Conservation (phyloP, 768 basidiomycete genomes). For the Gautieria morchelliformis region DNA sequence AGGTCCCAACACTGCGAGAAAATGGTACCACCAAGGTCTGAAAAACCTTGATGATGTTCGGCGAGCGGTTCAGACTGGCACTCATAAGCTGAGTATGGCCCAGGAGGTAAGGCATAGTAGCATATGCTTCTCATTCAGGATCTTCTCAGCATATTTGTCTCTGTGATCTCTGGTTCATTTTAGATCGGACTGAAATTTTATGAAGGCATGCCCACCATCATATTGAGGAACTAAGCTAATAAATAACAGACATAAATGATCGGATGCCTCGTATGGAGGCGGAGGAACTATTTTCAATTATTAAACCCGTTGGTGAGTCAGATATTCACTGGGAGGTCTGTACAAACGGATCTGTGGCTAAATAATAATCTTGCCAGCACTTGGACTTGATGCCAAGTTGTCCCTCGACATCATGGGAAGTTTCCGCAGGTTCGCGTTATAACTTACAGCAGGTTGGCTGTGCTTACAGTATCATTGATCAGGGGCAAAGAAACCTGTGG, state of each 20-base stretch:
- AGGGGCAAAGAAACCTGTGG: conserved; percentile 80
- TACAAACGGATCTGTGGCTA: background rate
- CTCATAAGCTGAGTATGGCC: conserved; percentile 40
- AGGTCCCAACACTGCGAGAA: conserved; percentile 58
- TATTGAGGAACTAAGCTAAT: background rate
- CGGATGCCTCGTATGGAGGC: conserved; percentile 85
- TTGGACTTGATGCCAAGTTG: conserved; percentile 58
- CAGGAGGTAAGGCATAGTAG: conserved; percentile 32
- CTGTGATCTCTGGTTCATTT: background rate
- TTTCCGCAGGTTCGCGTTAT: conserved; percentile 51
- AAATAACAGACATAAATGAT: conserved; percentile 57
- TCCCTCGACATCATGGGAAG: conserved; percentile 88
- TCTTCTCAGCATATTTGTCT: background rate
- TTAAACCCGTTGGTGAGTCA: conserved; percentile 56
- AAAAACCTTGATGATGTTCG: conserved; percentile 69
- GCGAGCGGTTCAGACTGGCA: conserved; percentile 41
- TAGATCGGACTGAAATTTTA: conserved; percentile 58
- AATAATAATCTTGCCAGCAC: conserved; percentile 35
- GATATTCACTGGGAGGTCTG: background rate
- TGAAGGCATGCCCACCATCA: conserved; percentile 38
- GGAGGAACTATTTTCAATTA: conserved; percentile 56
- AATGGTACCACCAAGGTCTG: conserved; percentile 71
- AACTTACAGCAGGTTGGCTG: background rate
- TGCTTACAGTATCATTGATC: background rate
- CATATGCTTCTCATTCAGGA: background rate